Conservation (phyloP, 2,329 filamentous ascomycete species). For the Neospermospora avenae region DNA sequence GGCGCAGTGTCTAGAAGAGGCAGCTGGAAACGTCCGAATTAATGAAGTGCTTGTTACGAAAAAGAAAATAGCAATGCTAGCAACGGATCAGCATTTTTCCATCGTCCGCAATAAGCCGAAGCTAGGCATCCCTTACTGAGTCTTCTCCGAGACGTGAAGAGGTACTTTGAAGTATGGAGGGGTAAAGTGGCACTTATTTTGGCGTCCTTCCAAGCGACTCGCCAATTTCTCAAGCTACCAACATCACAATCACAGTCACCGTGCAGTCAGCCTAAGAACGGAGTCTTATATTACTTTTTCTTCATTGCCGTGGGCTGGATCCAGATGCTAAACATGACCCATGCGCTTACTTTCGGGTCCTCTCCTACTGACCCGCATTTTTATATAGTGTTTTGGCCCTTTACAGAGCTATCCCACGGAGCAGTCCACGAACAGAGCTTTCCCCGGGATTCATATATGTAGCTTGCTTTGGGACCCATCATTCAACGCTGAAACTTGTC, state of each 20-base stretch:
- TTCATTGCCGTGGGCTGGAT: not conserved
- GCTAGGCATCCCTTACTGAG: not conserved
- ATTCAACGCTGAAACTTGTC: no score
- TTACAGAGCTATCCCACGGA: not conserved
- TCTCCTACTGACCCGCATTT: not conserved
- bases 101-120: not conserved
- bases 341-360: no score
- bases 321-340: not conserved
- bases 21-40: not conserved
- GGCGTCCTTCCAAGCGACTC: not conserved
- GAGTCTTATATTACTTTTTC: no score
- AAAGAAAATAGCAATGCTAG: not conserved
- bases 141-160: not conserved
- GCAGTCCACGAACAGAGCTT: conserved; percentile 1
- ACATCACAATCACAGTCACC: no score
- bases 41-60: not conserved
- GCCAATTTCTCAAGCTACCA: not conserved
- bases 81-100: not conserved
- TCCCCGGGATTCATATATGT: not conserved
- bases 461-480: not conserved
- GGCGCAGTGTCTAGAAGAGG: not conserved
- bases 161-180: not conserved
- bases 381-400: not conserved
- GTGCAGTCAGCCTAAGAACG: no score
- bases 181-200: not conserved